These are phyloP conservation scores for Sporothrix dimorphospora DNA, from an alignment of 2,329 filamentous ascomycete species.

Conservation along the genomic window DNA sequence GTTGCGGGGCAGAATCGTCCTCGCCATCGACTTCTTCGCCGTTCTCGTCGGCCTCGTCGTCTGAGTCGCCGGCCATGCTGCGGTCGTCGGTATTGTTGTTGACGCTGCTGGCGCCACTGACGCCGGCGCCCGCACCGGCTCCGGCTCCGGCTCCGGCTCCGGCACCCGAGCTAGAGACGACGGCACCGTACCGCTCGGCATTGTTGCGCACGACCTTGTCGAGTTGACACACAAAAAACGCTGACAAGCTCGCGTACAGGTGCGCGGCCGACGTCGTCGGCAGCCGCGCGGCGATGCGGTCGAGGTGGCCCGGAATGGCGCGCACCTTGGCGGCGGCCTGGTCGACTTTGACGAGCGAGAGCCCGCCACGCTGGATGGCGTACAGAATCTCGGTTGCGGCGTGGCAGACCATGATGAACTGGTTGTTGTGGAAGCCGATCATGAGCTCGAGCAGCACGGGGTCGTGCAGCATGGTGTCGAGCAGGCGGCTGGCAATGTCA, in stretches of 20 bases:
- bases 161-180: background rate
- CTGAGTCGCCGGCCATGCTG: background rate
- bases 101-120: background rate
- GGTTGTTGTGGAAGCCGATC: constrained; percentile 38
- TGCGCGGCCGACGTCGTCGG: constrained; percentile 32
- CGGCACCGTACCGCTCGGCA: constrained; percentile 25
- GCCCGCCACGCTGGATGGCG: constrained; percentile 32
- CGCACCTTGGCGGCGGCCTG: constrained; percentile 31
- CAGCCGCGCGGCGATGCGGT: constrained; percentile 32
- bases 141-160: background rate
- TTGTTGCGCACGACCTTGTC: constrained; percentile 32
- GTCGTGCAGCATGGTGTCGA: constrained; percentile 34
- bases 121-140: background rate
- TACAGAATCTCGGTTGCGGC: constrained; percentile 36
- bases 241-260: constrained; percentile 33
- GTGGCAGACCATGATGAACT: constrained; percentile 38
- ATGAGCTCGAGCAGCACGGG: constrained; percentile 31
- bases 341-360: constrained; percentile 29
- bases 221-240: constrained; percentile 33
- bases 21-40: background rate
- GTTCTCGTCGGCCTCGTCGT: background rate
- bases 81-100: background rate
- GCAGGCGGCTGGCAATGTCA: constrained; percentile 32
- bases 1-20: background rate
- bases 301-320: constrained; percentile 32